phyloP scores from a whole-genome alignment of 129 eudicot genomes.

The Mikania micrantha region DNA sequence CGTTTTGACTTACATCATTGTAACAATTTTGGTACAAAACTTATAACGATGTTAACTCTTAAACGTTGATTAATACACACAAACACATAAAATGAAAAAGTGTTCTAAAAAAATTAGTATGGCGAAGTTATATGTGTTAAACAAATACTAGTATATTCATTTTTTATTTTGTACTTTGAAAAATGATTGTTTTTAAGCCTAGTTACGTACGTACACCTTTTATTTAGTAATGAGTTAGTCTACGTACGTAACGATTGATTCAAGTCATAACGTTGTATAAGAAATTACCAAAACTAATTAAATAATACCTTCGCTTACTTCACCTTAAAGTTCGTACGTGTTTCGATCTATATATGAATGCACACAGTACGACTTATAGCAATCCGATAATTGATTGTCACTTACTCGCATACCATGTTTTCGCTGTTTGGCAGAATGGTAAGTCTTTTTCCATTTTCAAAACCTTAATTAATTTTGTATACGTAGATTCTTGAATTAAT shows the following conservation, averaged over 20 bases:
- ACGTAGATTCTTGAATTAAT: constrained; percentile 15
- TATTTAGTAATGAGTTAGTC: neutral
- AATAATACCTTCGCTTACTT: constrained; percentile 3
- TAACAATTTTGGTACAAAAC: too few species aligned
- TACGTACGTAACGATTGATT: constrained; percentile 17
- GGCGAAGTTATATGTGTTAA: too few species aligned
- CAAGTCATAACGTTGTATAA: neutral
- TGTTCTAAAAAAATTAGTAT: too few species aligned
- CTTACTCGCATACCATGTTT: constrained; percentile 9
- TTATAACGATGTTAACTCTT: too few species aligned
- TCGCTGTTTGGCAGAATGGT: constrained; percentile 29
- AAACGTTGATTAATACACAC: too few species aligned
- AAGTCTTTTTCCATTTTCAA: constrained; percentile 29
- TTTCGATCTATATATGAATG: constrained; percentile 13
- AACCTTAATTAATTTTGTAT: constrained; percentile 9
- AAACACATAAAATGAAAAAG: too few species aligned
- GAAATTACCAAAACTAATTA: constrained; percentile 6
- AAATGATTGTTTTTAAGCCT: neutral
- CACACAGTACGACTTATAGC: constrained; percentile 22
- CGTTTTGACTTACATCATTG: too few species aligned
- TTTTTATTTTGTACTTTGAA: too few species aligned
- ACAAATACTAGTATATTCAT: too few species aligned
- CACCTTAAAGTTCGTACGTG: constrained; percentile 20
- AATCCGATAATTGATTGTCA: constrained; percentile 9
- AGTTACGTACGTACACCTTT: neutral